Conservation (phyloP, 495 filamentous ascomycete species). For the Aspergillus diversus region DNA sequence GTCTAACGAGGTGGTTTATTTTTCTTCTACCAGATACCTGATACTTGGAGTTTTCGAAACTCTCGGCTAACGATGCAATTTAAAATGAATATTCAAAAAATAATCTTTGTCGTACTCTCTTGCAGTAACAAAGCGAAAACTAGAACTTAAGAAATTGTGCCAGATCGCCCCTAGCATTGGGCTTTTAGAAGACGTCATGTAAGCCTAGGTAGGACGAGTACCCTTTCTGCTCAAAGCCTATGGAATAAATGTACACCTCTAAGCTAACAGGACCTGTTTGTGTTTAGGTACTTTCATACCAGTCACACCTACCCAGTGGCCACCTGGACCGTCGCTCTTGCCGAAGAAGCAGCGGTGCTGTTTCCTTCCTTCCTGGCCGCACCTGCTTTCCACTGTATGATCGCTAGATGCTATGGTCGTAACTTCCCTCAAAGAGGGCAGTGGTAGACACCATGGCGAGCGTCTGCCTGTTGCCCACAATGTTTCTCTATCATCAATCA, state of each 20-base stretch:
- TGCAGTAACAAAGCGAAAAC: not conserved
- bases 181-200: not conserved
- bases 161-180: not conserved
- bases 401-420: not conserved
- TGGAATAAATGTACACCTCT: no score
- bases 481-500: constrained; percentile 11
- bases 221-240: no score
- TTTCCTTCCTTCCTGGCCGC: not conserved
- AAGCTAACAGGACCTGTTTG: no score
- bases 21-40: constrained; percentile 10
- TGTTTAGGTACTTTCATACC: no score
- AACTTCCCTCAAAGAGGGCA: not conserved
- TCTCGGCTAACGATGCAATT: constrained; percentile 17
- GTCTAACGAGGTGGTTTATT: constrained; percentile 18
- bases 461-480: not conserved
- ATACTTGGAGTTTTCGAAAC: constrained; percentile 6
- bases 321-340: not conserved
- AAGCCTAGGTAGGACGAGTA: no score
- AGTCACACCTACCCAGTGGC: not conserved
- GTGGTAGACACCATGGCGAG: not conserved
- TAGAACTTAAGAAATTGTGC: not conserved
- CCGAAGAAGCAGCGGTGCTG: not conserved
- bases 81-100: constrained; percentile 4
- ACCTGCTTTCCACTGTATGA: not conserved
- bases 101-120: not conserved